phyloP scores from a whole-genome alignment of 2,329 filamentous ascomycete genomes.

The Aspergillus aculeatinus region DNA sequence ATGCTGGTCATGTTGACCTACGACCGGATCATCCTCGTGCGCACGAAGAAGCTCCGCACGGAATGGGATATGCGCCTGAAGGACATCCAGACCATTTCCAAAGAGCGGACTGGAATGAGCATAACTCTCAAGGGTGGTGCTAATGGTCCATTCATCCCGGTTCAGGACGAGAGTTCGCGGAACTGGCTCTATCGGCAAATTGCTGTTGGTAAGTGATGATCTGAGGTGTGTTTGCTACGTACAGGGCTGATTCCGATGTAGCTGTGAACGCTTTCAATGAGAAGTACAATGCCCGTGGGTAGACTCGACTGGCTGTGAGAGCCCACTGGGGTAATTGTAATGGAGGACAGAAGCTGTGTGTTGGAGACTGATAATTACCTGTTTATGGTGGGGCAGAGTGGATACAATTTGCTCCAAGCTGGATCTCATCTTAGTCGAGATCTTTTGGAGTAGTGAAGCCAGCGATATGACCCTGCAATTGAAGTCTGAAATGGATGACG shows the following conservation, averaged over 20 bases:
- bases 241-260: slow-evolving; percentile 17
- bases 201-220: slow-evolving; percentile 51
- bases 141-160: slow-evolving; percentile 91
- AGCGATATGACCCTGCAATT: background rate
- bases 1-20: slow-evolving; percentile 89
- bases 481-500: background rate
- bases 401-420: background rate
- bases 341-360: background rate
- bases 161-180: slow-evolving; percentile 76
- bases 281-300: slow-evolving; percentile 53
- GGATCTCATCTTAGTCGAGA: background rate
- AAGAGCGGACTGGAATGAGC: slow-evolving; percentile 91
- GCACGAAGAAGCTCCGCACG: slow-evolving; percentile 77
- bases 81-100: slow-evolving; percentile 94
- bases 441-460: background rate
- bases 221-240: background rate
- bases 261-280: slow-evolving; percentile 69
- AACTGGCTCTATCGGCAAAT: slow-evolving; percentile 68
- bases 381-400: background rate
- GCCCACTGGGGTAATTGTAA: background rate
- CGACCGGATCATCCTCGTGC: slow-evolving; percentile 82
- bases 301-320: background rate
- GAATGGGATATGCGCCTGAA: slow-evolving; percentile 97
- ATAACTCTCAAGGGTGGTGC: slow-evolving; percentile 84
- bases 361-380: background rate